phyloP scores from a whole-genome alignment of 306 rosid genomes.

The Mimosa pudica region DNA sequence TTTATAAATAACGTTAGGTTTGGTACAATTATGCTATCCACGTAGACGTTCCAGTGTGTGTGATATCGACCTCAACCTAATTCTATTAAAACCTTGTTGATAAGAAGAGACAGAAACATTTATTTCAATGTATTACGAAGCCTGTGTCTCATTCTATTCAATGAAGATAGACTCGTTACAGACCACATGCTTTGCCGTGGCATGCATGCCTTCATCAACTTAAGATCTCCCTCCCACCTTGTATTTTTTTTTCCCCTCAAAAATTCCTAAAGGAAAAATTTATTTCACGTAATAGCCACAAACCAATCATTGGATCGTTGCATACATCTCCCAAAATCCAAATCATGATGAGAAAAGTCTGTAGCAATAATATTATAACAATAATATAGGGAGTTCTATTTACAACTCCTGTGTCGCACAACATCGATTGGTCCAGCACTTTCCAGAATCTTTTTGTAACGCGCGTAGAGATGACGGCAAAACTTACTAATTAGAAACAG shows the following conservation, averaged over 20 bases:
- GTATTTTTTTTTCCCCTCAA: neutral
- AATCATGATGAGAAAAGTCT: neutral
- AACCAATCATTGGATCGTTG: neutral
- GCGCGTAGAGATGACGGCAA: neutral
- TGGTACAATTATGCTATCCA: constrained; percentile 43
- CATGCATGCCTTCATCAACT: neutral
- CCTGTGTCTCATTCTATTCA: constrained; percentile 28
- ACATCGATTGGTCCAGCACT: neutral
- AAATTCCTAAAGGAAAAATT: neutral
- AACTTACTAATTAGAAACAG: neutral
- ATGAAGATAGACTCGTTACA: neutral
- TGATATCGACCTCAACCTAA: constrained; percentile 59
- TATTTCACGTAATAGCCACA: neutral
- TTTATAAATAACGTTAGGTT: constrained; percentile 23
- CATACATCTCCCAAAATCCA: neutral
- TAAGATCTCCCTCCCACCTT: neutral
- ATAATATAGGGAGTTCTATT: neutral
- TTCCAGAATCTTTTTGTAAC: neutral
- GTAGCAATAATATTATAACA: neutral
- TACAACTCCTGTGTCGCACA: neutral
- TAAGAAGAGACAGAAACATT: constrained; percentile 16
- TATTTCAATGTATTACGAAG: constrained; percentile 3
- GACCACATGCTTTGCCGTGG: neutral
- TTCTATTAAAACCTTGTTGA: constrained; percentile 9
- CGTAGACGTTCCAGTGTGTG: constrained; percentile 32